Percentiles rank a stretch among this genome's conserved stretches.
These are phyloP conservation scores for Colletotrichum magnum DNA, from an alignment of 2,329 filamentous ascomycete species.

Conservation along the genomic window DNA sequence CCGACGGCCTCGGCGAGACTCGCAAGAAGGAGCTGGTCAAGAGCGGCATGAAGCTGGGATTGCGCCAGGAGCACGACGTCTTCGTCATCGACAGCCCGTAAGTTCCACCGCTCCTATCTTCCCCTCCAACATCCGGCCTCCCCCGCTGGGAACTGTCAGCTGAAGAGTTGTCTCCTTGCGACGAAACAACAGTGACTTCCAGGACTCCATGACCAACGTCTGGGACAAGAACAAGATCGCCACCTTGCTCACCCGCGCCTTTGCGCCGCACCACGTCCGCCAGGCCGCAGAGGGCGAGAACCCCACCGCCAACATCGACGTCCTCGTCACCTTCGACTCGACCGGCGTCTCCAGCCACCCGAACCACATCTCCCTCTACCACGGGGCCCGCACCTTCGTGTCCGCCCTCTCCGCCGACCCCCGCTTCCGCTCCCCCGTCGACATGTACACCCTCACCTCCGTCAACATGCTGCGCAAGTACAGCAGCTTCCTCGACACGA, in stretches of 20 bases:
- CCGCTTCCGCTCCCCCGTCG: conserved; percentile 80
- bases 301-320: conserved; percentile 75
- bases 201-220: conserved; percentile 86
- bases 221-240: conserved; percentile 84
- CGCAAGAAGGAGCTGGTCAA: conserved; percentile 87
- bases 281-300: conserved; percentile 49
- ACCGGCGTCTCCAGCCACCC: conserved; percentile 88
- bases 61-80: conserved; percentile 82
- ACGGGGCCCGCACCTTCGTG: conserved; percentile 83
- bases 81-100: conserved; percentile 86
- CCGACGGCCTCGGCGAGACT: conserved; percentile 87
- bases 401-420: conserved; percentile 72
- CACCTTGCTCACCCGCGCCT: conserved; percentile 78
- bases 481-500: conserved; percentile 79
- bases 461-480: conserved; percentile 87
- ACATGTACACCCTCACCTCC: conserved; percentile 86
- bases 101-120: conserved; percentile 45
- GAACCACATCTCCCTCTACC: conserved; percentile 92
- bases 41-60: conserved; percentile 82
- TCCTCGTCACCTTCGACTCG: conserved; percentile 91
- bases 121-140: not conserved
- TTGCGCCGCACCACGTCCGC: conserved; percentile 74
- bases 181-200: conserved; percentile 71
- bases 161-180: not conserved
- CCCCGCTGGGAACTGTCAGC: too few species aligned